Evolutionary conservation across 1,284 basidiomycete genomes (phyloP), one percentile per base, ranked within the genome.

Genomic region (Ustilago xerochloae): DNA sequence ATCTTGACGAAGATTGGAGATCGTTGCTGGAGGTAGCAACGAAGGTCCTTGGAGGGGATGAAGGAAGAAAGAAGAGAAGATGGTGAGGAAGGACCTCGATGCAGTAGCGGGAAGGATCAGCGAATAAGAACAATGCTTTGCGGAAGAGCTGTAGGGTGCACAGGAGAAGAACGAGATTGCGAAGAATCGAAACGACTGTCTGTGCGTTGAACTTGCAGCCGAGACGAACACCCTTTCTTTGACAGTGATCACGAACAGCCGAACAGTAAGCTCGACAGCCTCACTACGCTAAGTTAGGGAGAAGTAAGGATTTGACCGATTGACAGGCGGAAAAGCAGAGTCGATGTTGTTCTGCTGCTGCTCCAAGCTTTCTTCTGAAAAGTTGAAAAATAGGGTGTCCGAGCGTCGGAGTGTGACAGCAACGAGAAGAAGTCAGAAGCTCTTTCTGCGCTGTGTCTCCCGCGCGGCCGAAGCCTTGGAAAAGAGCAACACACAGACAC

Each of bases 1-100:
- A 89, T 88, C 16, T 79, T 81, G 38, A 84, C 46, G 28, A n/a
- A 51, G 33, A n/a, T n/a, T 22, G 24, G 20, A 12, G 13, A 8
- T 54, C 51, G 59, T 20, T 54, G 59, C 59, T 36, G 10, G 35
- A 26, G 28, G 16, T 41, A 36, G 55, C 58, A 49, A 49, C 49
- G 39, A 62, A 12, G 60, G 36, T 41, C 43, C 33, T 22, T 43
- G 56, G 56, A 20, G 39, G 36, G 54, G 29, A 33, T 18, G 53
- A 33, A 32, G 24, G 43, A 18, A 28, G 29, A 8, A 28, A 33
- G 29, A 30, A 45, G 16, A 10, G 12, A 33, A 24, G 20, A 20
- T 10, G 30, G 30, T 16, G 52, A 26, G 12, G 26, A 16, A 30
- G 39, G 46, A n/a, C n/a, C n/a, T n/a, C n/a, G n/a, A 24, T 18